Evolutionary conservation across 2,329 filamentous ascomycete species (phyloP).

Genomic region (Fusarium fracticaudum): DNA sequence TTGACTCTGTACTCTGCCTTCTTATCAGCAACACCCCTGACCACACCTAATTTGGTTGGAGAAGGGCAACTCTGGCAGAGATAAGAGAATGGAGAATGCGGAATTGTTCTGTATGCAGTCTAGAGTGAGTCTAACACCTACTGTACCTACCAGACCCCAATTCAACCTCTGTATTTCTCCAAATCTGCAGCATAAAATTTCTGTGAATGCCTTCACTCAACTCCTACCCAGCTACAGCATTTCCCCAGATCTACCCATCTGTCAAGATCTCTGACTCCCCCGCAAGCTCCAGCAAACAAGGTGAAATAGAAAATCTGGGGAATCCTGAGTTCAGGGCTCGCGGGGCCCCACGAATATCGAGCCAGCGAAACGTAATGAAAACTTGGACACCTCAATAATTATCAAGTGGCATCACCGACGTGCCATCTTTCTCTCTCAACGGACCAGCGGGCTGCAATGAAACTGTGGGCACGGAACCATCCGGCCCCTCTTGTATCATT

Average conservation of each 20-base stretch:
- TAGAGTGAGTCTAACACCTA: background rate
- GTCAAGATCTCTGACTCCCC: conserved; percentile 10
- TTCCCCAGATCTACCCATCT: background rate
- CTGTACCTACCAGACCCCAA: conserved; percentile 17
- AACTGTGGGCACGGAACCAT: conserved; percentile 23
- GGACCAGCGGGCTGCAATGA: background rate
- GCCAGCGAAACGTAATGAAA: conserved; percentile 42
- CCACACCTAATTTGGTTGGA: conserved; percentile 28
- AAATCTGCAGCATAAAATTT: conserved; percentile 14
- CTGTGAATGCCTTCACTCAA: conserved; percentile 17
- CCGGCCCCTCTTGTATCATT: conserved; percentile 12
- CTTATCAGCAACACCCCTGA: conserved; percentile 28
- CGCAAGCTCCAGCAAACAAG: conserved; percentile 37
- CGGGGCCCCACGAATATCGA: conserved; percentile 40
- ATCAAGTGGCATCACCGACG: conserved; percentile 13
- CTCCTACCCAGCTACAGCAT: background rate
- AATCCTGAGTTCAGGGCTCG: conserved; percentile 21
- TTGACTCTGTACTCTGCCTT: background rate
- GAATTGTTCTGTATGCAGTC: background rate
- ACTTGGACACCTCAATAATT: background rate
- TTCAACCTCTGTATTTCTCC: conserved; percentile 15
- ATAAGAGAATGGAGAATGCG: conserved; percentile 15
- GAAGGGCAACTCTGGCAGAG: conserved; percentile 13
- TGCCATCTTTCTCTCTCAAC: background rate
- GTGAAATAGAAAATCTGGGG: conserved; percentile 8